Conservation (phyloP, 495 filamentous ascomycete genomes). For the Parachaetomium inaequale region DNA sequence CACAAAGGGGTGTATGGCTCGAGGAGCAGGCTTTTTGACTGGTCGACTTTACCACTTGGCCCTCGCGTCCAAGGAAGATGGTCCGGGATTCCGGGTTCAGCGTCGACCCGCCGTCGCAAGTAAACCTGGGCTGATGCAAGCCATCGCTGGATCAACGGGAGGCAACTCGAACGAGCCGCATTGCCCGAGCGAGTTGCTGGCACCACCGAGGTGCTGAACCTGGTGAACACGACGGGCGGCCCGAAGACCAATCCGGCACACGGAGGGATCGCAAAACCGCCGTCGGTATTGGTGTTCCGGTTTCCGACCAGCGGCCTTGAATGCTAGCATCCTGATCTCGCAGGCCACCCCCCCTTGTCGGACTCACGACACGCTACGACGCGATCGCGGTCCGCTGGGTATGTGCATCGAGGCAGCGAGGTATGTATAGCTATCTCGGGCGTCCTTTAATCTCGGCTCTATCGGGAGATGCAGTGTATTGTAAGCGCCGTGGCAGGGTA, state of each 20-base stretch:
- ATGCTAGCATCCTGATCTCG: too few relatives aligned
- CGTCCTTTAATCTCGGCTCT: constrained; percentile 20
- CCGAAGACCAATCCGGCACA: constrained; percentile 3
- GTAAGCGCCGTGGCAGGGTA: background rate
- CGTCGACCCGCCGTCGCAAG: background rate
- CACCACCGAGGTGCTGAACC: background rate
- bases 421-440: background rate
- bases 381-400: constrained; percentile 9
- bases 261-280: constrained; percentile 7
- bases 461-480: background rate
- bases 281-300: constrained; percentile 8
- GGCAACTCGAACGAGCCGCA: background rate
- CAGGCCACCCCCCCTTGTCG: background rate
- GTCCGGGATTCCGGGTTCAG: background rate
- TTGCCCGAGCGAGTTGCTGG: background rate
- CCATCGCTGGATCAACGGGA: background rate
- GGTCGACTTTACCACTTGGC: background rate
- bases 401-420: background rate
- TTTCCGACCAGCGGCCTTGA: background rate
- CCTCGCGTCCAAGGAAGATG: background rate
- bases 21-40: background rate
- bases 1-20: background rate
- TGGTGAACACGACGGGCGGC: background rate
- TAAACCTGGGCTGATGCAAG: background rate
- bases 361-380: background rate